These are phyloP conservation scores for Solanum lycopersicoides DNA, from an alignment of 257 asterid species.

Conservation along the genomic window DNA sequence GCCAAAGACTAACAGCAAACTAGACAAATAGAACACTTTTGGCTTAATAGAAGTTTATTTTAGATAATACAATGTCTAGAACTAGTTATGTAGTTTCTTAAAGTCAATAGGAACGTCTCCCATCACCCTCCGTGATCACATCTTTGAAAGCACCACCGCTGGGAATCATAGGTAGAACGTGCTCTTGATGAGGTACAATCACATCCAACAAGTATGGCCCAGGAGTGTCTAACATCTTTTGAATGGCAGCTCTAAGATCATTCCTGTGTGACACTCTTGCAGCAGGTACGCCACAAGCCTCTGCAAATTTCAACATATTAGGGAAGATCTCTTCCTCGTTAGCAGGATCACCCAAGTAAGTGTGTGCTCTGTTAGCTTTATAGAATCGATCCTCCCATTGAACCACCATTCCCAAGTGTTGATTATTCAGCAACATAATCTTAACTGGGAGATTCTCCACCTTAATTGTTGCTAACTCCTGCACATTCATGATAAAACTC, in stretches of 20 bases:
- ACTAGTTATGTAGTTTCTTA: neutral
- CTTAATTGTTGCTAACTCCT: slow-evolving; percentile 4
- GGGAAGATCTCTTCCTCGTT: slow-evolving; percentile 1
- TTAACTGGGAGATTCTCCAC: slow-evolving; percentile 7
- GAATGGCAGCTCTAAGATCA: slow-evolving; percentile 4
- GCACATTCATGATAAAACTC: slow-evolving; percentile 8
- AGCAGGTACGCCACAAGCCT: slow-evolving; percentile 8
- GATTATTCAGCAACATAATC: slow-evolving; percentile 4
- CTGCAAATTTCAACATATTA: slow-evolving; percentile 8
- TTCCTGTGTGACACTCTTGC: slow-evolving; percentile 4
- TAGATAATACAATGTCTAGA: neutral
- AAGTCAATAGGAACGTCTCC: neutral
- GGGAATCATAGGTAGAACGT: slow-evolving; percentile 9
- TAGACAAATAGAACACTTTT: neutral
- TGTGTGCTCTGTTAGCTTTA: slow-evolving; percentile 7
- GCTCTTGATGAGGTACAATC: slow-evolving; percentile 7
- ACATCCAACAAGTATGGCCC: slow-evolving; percentile 15
- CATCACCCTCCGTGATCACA: slow-evolving; percentile 7
- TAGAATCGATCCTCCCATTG: slow-evolving; percentile 13
- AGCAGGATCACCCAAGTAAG: slow-evolving; percentile 1
- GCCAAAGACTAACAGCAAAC: neutral
- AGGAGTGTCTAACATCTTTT: slow-evolving; percentile 1
- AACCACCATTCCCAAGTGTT: slow-evolving; percentile 10
- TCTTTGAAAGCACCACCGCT: slow-evolving; percentile 5
- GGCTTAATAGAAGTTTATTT: neutral